Conservation (phyloP, 768 basidiomycete genomes). For the Serpula lacrymans region DNA sequence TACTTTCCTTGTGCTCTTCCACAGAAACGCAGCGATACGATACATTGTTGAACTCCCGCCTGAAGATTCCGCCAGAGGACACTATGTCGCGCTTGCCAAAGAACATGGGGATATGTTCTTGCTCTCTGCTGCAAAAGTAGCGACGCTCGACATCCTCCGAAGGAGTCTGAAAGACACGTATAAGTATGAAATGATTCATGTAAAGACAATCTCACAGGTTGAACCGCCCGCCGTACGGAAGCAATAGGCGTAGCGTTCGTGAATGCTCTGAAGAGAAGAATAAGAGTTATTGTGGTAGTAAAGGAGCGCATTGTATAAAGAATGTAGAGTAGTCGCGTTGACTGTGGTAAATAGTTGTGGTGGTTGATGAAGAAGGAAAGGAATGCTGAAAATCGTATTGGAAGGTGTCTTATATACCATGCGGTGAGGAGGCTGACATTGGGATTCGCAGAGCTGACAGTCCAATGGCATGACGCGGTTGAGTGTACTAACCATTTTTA, state of each 20-base stretch:
- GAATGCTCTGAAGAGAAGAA: conserved; percentile 17
- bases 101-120: conserved; percentile 18
- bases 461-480: no score
- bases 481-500: no score
- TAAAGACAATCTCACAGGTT: no score
- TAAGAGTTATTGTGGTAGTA: conserved; percentile 6
- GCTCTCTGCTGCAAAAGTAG: no score
- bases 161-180: no score
- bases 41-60: conserved; percentile 16
- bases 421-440: conserved; percentile 3
- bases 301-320: conserved; percentile 20
- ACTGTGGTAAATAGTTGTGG: background rate
- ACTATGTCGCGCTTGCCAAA: conserved; percentile 16
- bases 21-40: no score
- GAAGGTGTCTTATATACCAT: conserved; percentile 2
- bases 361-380: background rate
- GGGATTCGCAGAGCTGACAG: background rate
- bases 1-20: no score
- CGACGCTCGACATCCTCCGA: no score
- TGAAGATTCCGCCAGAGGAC: conserved; percentile 21
- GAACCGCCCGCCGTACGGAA: no score
- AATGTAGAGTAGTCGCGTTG: conserved; percentile 6
- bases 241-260: no score
- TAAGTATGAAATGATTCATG: no score
- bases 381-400: background rate